Evolutionary conservation across 768 basidiomycete genomes (phyloP), one percentile per base, ranked within the genome.

Genomic region (Mycena filopes): DNA sequence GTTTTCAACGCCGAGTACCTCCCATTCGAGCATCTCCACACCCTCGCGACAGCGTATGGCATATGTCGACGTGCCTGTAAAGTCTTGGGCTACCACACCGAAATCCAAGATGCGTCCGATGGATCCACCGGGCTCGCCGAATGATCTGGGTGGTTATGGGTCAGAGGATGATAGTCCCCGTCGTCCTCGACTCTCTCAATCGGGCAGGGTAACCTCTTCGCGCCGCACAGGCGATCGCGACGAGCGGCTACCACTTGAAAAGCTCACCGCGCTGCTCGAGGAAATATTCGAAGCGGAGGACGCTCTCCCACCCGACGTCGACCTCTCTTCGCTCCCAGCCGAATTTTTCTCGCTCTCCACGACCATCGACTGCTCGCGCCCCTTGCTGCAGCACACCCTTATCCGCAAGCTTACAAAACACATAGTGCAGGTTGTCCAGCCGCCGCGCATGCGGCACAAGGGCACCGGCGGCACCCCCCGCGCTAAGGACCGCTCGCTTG

Each of bases 211-310:
- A 71, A 84, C 82, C 20, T 86, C 88, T 36, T 82, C 81, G 42
- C 84, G 85, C 53, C 83, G 87, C 23, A 89, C 88, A 1, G 91
- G 91, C 5, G 92, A 91, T 57, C 81, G 93, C 41, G 93, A 94
- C 71, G 91, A 92, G 25, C 82, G 92, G 90, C 91, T 77, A 2
- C 90, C 92, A 0, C 76, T 92, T 5, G 91, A 96, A 71, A 96
- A 93, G 74, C 82, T 99, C 12, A 82, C 80, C 0, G 87, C 88
- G 3, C 78, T 94, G 20, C 80, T 97, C 1, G 93, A 95, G 67
- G 95, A 97, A 57, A 84, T 98, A 18, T 92, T 97, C 60, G 90
- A 92, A 66, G 89, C 92, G 0, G 89, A 93, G 70, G 95, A 96
- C 72, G 75, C 83, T 0, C 79, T 94, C 18, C 84, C 89, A 3